Conservation (phyloP, 257 asterid species). For the Fraxinus americana region DNA sequence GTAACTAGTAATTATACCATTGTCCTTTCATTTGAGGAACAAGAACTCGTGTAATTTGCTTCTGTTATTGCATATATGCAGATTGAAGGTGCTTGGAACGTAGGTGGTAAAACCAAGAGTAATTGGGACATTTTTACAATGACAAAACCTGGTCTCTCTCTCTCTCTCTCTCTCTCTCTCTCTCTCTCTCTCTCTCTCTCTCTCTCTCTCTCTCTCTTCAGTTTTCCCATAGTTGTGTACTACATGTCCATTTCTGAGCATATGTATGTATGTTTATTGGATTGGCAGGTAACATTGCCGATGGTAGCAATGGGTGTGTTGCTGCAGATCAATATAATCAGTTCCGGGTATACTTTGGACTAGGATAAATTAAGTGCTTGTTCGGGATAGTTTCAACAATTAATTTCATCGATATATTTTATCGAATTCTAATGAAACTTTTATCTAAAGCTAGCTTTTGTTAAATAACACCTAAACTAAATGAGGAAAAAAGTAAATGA, state of each 20-base stretch:
- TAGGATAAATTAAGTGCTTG: too few relatives aligned
- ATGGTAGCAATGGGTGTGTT: conserved; percentile 38
- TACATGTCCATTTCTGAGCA: not conserved
- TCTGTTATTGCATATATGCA: not conserved
- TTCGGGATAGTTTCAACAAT: too few relatives aligned
- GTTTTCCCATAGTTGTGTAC: not conserved
- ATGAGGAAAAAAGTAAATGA: too few relatives aligned
- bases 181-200: too few relatives aligned
- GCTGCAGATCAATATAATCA: conserved; percentile 41
- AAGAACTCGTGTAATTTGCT: too few relatives aligned
- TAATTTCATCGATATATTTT: too few relatives aligned
- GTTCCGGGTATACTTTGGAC: conserved; percentile 26
- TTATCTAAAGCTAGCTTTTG: too few relatives aligned
- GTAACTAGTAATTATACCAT: too few relatives aligned
- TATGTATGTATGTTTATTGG: not conserved
- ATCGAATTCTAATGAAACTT: too few relatives aligned
- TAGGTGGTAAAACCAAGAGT: not conserved
- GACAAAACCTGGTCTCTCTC: not conserved
- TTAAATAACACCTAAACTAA: too few relatives aligned
- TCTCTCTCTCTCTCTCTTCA: not conserved
- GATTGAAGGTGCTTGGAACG: conserved; percentile 2
- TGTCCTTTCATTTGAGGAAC: too few relatives aligned
- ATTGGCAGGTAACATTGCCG: conserved; percentile 32
- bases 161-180: not conserved
- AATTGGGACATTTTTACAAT: not conserved